Base-by-base conservation (phyloP, 495 filamentous ascomycete species). In the Pseudomonodictys pantanalensis region DNA sequence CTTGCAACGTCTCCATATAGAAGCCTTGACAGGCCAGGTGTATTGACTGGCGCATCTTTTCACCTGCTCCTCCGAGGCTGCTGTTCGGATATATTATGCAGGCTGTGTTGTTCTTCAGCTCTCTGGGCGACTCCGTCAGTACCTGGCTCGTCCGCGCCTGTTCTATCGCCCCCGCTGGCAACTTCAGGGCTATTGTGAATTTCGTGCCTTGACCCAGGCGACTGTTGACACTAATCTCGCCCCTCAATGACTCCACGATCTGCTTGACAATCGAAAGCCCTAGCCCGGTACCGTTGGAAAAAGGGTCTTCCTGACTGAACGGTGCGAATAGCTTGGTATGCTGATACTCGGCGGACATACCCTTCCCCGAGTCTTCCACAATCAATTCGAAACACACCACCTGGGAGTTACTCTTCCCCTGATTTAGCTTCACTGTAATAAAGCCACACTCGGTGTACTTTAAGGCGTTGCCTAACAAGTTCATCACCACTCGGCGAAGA, bases 391-490 rank as follows among this genome's bases (percentile, higher is more conserved):
- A 50, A 3, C 17, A 23, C 3, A 50, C 24, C 26, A 10, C n/a
- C 2, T 20, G 38, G 4, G 24, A 8, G 17, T 38, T 44, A 18
- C 17, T 43, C 28, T 32, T 15, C n/a, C 25, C 20, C 47, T 26
- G 42, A 45, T 2, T n/a, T 12, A 61, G 50, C 15, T 6, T 28
- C 2, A 61, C 28, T 2, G 15, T 50, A 11, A 62, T 52, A 39
- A 45, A 62, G 0, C 59, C 59, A 5, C 10, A 23, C 10, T 51
- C 39, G 9, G 59, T 53, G 26, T 62, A 62, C 26, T 62, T 62
- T 2, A 62, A 12, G n/a, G 59, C 58, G 30, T 62, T 62, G n/a
- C 59, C 59, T n/a, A 62, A 18, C 9, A 62, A 23, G 44, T 62
- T 62, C 38, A 52, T 51, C 11, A 57, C 59, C 18, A 62, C 41